phyloP scores from a whole-genome alignment of 2,329 filamentous ascomycete species.

The Botrytis fabae region DNA sequence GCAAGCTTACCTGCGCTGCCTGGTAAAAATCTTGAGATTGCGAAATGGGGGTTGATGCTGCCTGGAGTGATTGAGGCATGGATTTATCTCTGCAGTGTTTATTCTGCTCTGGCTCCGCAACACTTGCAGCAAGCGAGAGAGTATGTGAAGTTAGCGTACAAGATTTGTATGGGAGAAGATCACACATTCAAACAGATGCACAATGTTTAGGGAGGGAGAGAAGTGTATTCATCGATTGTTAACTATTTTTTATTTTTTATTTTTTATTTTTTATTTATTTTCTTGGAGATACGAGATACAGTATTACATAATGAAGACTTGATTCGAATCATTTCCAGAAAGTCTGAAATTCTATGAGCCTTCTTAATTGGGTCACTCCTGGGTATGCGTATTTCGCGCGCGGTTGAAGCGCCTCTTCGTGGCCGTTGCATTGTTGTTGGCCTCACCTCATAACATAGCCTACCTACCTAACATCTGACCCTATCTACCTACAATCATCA shows the following conservation, averaged over 20 bases:
- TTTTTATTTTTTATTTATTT: no score
- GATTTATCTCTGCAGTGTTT: conserved; percentile 24
- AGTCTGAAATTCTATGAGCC: no score
- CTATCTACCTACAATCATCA: background rate
- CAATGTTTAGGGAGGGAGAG: background rate
- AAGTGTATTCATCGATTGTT: background rate
- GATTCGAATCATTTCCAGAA: background rate
- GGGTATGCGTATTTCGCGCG: background rate
- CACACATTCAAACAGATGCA: conserved; percentile 26
- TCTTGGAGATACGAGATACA: no score
- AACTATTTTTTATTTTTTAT: no score
- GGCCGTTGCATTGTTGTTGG: background rate
- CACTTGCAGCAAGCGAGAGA: conserved; percentile 4
- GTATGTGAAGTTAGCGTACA: conserved; percentile 22
- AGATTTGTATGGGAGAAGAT: conserved; percentile 27
- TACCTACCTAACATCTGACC: background rate
- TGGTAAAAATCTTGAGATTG: conserved; percentile 14
- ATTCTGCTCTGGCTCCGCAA: conserved; percentile 20
- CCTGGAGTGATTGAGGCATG: conserved; percentile 20
- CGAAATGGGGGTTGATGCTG: conserved; percentile 26
- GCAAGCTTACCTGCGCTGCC: conserved; percentile 10
- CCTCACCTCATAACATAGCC: background rate
- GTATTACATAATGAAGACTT: no score
- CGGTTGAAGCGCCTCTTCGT: background rate
- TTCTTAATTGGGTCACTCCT: background rate